These are phyloP conservation scores for Coelastrella sp. DNA, from an alignment of 139 green algal genomes.

Conservation along the genomic window DNA sequence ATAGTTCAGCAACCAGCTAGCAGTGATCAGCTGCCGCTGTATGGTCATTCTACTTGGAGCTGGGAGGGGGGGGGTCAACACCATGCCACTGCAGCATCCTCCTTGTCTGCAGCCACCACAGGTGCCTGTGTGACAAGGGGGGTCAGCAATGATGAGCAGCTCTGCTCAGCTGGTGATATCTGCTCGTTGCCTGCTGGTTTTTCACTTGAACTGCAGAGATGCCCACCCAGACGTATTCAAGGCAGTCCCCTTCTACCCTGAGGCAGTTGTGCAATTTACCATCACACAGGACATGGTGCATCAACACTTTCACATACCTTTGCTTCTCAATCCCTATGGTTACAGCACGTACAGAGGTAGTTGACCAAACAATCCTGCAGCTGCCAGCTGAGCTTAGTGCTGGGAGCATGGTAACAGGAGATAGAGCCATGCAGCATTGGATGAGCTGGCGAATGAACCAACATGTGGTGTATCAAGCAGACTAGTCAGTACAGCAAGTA, in stretches of 20 bases:
- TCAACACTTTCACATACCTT: constrained; percentile 96
- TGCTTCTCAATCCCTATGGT: constrained; percentile 94
- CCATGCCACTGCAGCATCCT: not conserved
- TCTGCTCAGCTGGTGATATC: not conserved
- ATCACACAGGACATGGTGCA: constrained; percentile 63
- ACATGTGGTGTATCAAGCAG: too few relatives aligned
- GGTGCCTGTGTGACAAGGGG: not conserved
- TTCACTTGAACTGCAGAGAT: constrained; percentile 39
- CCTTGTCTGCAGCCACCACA: not conserved
- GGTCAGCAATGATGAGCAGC: not conserved
- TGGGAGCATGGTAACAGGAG: too few relatives aligned
- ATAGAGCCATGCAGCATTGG: too few relatives aligned
- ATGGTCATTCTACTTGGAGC: too few relatives aligned
- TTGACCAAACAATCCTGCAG: constrained; percentile 56
- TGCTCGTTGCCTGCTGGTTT: constrained; percentile 25
- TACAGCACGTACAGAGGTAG: constrained; percentile 95
- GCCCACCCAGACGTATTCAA: constrained; percentile 59
- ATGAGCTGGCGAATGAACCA: too few relatives aligned
- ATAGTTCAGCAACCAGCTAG: too few relatives aligned
- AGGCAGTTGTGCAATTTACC: constrained; percentile 80
- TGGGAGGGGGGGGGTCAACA: not conserved
- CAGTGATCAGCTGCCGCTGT: too few relatives aligned
- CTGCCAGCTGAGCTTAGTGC: not conserved
- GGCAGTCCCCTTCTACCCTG: constrained; percentile 83
- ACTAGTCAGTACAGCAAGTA: too few relatives aligned